A percentile compares a stretch with the other conserved stretches of the same genome.
phyloP scores from a whole-genome alignment of 2,329 filamentous ascomycete species.

The Neospermospora avenae region DNA sequence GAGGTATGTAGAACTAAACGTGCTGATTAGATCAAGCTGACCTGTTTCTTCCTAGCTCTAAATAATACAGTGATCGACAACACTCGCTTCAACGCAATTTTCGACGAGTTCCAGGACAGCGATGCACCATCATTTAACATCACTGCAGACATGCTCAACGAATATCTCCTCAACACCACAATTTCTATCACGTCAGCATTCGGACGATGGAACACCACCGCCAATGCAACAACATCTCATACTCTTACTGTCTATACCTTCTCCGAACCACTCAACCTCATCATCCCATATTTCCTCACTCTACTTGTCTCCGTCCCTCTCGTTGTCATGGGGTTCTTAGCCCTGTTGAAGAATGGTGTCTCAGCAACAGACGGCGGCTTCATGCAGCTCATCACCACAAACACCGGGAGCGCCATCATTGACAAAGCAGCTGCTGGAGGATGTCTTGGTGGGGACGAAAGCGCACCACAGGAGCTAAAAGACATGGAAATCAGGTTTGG shows the following conservation, averaged over 20 bases:
- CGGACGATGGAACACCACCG: conserved; percentile 14
- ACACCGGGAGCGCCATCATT: conserved; percentile 18
- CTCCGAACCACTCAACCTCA: conserved; percentile 19
- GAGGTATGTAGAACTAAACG: background rate
- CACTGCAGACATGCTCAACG: conserved; percentile 20
- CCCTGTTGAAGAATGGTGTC: conserved; percentile 20
- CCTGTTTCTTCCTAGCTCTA: background rate
- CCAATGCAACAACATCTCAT: conserved; percentile 13
- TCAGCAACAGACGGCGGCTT: conserved; percentile 23
- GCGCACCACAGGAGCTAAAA: conserved; percentile 19
- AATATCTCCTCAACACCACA: conserved; percentile 25
- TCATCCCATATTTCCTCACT: conserved; percentile 26
- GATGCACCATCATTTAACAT: conserved; percentile 13
- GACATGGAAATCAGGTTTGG: conserved; percentile 23
- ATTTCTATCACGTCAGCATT: conserved; percentile 18
- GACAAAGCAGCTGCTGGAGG: conserved; percentile 23
- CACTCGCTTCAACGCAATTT: conserved; percentile 21
- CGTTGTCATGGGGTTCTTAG: conserved; percentile 15
- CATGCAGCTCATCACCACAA: conserved; percentile 22
- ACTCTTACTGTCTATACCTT: conserved; percentile 25
- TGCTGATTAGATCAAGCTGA: background rate
- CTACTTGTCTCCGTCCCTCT: conserved; percentile 19
- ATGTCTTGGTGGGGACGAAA: conserved; percentile 21
- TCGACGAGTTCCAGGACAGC: conserved; percentile 3
- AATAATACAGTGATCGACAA: conserved; percentile 14